Conservation (phyloP, 1,284 basidiomycete genomes). For the Vanrija sp. region DNA sequence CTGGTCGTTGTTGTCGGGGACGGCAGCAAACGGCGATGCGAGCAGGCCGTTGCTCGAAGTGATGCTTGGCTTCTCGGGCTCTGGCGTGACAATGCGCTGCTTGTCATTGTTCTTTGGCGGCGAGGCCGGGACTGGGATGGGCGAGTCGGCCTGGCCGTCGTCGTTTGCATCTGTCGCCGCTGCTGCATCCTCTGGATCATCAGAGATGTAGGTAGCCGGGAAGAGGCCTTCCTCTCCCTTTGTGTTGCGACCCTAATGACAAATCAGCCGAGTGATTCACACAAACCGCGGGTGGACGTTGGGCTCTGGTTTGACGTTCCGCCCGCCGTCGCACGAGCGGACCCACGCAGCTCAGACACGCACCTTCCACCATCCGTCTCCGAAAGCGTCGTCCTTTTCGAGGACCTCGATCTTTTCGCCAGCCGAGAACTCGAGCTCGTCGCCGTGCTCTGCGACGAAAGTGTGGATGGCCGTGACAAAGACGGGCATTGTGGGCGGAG, state of each 20-base stretch:
- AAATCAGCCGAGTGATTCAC: slow-evolving; percentile 5
- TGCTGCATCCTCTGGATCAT: slow-evolving; percentile 38
- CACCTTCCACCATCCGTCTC: slow-evolving; percentile 99
- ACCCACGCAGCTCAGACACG: slow-evolving; percentile 39
- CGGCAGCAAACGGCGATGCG: slow-evolving; percentile 4
- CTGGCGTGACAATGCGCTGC: too few relatives aligned
- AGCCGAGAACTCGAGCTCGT: slow-evolving; percentile 81
- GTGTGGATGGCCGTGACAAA: slow-evolving; percentile 43
- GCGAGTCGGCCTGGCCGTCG: not conserved
- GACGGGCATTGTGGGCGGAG: slow-evolving; percentile 19
- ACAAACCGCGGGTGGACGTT: not conserved
- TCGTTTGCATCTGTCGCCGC: not conserved
- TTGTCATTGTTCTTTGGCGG: not conserved
- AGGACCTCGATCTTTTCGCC: slow-evolving; percentile 85
- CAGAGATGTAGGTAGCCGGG: slow-evolving; percentile 81
- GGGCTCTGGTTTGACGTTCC: not conserved
- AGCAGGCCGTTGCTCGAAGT: slow-evolving; percentile 1
- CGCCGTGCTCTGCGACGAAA: slow-evolving; percentile 85
- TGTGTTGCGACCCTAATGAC: slow-evolving; percentile 70
- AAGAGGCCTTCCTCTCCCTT: slow-evolving; percentile 82
- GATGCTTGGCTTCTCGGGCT: too few relatives aligned
- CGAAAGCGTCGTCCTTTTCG: slow-evolving; percentile 89
- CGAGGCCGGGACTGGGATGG: slow-evolving; percentile 5
- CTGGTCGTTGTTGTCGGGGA: not conserved
- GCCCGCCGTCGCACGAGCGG: not conserved